phyloP scores from a whole-genome alignment of 2,329 filamentous ascomycete genomes.

The Penicillium corylophilum region DNA sequence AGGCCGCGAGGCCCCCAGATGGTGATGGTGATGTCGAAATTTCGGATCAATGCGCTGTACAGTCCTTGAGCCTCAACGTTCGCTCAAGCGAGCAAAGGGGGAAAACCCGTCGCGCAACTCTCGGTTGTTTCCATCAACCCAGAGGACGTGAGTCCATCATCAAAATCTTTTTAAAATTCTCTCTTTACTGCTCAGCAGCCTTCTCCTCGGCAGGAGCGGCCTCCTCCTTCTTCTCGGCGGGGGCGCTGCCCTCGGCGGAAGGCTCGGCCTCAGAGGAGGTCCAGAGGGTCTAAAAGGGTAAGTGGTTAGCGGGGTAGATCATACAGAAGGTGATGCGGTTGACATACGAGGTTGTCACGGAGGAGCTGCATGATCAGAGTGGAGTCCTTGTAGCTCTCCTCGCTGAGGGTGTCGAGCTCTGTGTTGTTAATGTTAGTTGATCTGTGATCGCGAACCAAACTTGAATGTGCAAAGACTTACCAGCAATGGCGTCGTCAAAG shows the following conservation, averaged over 20 bases:
- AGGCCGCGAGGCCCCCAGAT: constrained; percentile 10
- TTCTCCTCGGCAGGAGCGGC: constrained; percentile 43
- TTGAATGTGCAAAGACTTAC: constrained; percentile 44
- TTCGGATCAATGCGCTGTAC: constrained; percentile 7
- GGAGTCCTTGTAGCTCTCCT: constrained; percentile 99
- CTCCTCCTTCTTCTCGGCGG: constrained; percentile 45
- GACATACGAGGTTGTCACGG: constrained; percentile 85
- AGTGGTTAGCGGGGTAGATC: neutral
- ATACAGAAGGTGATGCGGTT: neutral
- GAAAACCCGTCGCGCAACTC: constrained; percentile 14
- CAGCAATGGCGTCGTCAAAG: constrained; percentile 94
- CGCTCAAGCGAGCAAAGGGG: constrained; percentile 10
- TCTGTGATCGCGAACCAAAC: neutral
- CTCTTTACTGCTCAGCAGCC: constrained; percentile 44
- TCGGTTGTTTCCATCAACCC: constrained; percentile 21
- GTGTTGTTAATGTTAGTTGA: constrained; percentile 23
- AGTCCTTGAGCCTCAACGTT: neutral
- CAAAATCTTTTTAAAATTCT: constrained; percentile 30
- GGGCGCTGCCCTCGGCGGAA: constrained; percentile 53
- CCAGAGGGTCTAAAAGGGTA: constrained; percentile 77
- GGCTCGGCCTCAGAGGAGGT: constrained; percentile 97
- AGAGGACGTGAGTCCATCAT: constrained; percentile 34
- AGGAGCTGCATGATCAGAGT: constrained; percentile 99
- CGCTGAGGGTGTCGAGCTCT: constrained; percentile 95
- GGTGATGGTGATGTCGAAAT: constrained; percentile 6